Evolutionary conservation across 2,329 filamentous ascomycete species (phyloP).

Genomic region (Didymella lethalis): DNA sequence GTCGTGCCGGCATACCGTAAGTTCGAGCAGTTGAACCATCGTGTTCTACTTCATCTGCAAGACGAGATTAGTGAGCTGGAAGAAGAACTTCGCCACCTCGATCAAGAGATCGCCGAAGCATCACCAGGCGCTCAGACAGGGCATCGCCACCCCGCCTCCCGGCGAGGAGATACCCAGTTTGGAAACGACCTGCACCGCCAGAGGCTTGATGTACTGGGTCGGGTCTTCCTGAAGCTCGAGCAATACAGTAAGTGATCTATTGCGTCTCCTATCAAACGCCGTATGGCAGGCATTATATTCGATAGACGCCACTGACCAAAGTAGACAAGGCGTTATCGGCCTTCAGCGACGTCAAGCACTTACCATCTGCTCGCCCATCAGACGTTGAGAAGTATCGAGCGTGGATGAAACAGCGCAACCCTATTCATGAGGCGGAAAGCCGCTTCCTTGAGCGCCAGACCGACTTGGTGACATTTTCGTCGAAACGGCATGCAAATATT

Average conservation of each 20-base stretch:
- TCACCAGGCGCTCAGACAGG: conserved; percentile 39
- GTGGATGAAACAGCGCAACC: conserved; percentile 64
- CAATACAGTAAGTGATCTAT: conserved; percentile 67
- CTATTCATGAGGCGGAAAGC: conserved; percentile 67
- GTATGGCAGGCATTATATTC: not conserved
- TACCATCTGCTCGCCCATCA: conserved; percentile 58
- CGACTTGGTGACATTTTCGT: conserved; percentile 61
- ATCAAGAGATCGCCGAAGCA: conserved; percentile 63
- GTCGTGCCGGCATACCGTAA: conserved; percentile 76
- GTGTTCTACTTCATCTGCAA: conserved; percentile 81
- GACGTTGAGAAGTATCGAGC: conserved; percentile 64
- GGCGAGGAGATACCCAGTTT: conserved; percentile 63
- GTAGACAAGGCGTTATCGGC: conserved; percentile 63
- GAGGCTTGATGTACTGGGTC: conserved; percentile 67
- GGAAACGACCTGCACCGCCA: conserved; percentile 67
- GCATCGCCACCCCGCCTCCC: conserved; percentile 62
- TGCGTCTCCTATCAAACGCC: conserved; percentile 7
- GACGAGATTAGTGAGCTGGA: conserved; percentile 85
- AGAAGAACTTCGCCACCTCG: conserved; percentile 75
- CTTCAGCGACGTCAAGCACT: conserved; percentile 62
- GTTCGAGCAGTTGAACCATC: conserved; percentile 83
- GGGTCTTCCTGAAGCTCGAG: conserved; percentile 70
- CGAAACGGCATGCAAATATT: conserved; percentile 27
- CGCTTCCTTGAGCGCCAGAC: conserved; percentile 64
- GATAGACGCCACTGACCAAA: conserved; percentile 13